Evolutionary conservation across 345 rosid species (phyloP).

Genomic region (Rhodamnia argentea): DNA sequence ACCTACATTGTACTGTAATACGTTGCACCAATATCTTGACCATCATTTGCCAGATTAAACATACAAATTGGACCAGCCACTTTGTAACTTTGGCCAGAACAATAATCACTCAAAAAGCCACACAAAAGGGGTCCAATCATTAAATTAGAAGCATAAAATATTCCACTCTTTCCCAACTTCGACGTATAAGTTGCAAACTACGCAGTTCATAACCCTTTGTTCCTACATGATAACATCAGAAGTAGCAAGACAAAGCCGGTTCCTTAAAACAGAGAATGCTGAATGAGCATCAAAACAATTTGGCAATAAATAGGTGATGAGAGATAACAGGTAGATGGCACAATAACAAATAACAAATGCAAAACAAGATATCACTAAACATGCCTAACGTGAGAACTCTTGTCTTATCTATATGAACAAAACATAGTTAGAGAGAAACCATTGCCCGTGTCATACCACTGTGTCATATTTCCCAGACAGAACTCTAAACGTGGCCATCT

Average conservation of each 20-base stretch:
- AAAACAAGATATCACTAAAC: neutral
- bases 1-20: neutral
- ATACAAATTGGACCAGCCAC: neutral
- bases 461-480: neutral
- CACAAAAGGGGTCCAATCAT: neutral
- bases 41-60: neutral
- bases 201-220: neutral
- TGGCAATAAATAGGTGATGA: neutral
- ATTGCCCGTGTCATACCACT: neutral
- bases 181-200: neutral
- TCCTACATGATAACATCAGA: neutral
- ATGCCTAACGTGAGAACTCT: neutral
- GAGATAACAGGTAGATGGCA: neutral
- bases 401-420: neutral
- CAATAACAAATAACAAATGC: neutral
- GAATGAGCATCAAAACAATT: neutral
- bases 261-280: neutral
- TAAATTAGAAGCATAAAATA: neutral
- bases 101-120: neutral
- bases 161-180: neutral
- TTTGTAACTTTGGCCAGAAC: neutral
- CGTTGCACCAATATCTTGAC: neutral
- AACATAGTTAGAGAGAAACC: neutral
- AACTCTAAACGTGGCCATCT: neutral
- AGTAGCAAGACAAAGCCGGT: neutral